Base-by-base conservation (phyloP, 768 basidiomycete genomes). In the Rossbeevera mucosa region DNA sequence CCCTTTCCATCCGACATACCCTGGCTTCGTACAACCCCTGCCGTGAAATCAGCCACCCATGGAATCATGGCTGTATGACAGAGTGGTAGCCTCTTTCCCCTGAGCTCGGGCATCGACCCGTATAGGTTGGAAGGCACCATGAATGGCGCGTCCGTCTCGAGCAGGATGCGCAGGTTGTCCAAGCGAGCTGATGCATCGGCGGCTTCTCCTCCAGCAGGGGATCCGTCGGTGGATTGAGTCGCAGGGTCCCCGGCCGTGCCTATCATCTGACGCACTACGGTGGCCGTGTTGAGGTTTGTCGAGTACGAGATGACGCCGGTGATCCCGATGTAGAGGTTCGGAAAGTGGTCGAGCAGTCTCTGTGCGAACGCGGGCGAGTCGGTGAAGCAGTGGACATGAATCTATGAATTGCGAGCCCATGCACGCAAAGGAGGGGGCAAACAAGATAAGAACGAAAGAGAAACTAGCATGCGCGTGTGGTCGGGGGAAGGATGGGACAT, bases 371-470 rank as follows among this genome's bases (percentile, higher is more conserved):
- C 82, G 0, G 88, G 88, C 0, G 85, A 74, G 64, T 93, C 91
- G 2, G 91, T 92, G 67, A 88, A 94, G 63, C 91, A 94, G 58
- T 94, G 92, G 5, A 94, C 75, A 60, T 94, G 91, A 25, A 94
- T 84, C 84, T 89, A 53, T 36, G 31, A 3, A 26, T 8, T 3
- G 1, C 5, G 40, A 21, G 24, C 2, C 12, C 1, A 29, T 20
- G 8, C 33, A 2, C 28, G 24, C 20, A 44, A 26, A n/a, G 8
- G n/a, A 2, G 18, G 18, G 11, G 7, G 40, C 40, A 13, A 41
- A 5, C 20, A 21, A 41, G 6, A 14, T n/a, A n/a, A 36, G 33
- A 36, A 36, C 7, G 33, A 2, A n/a, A n/a, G 7, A n/a, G 33
- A n/a, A 33, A n/a, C 33, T 33, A 12, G 7, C 5, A 8, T n/a